Conservation (phyloP, 148 eudicot species). For the Selenicereus undatus region DNA sequence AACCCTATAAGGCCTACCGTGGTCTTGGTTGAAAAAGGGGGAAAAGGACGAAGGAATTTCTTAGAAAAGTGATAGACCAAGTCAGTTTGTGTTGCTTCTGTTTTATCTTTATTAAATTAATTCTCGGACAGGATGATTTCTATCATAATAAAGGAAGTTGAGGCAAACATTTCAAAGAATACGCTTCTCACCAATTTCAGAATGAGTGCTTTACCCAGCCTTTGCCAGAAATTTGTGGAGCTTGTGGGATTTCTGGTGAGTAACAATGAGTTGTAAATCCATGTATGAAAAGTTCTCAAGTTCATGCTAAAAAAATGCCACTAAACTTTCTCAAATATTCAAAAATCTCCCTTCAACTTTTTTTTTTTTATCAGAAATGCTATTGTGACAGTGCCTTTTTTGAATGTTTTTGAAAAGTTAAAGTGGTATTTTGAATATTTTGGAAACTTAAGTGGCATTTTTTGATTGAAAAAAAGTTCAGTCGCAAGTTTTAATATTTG, state of each 20-base stretch:
- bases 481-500: too few species aligned
- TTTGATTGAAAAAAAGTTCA: too few species aligned
- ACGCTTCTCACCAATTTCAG: slow-evolving; percentile 74
- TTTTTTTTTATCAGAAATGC: too few species aligned
- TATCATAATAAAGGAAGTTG: slow-evolving; percentile 70
- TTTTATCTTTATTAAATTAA: slow-evolving; percentile 10
- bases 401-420: too few species aligned
- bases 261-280: slow-evolving; percentile 7
- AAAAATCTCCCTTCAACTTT: too few species aligned
- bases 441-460: too few species aligned
- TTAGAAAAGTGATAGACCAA: background rate
- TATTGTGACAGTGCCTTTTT: too few species aligned
- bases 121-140: slow-evolving; percentile 64
- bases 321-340: too few species aligned
- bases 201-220: slow-evolving; percentile 72
- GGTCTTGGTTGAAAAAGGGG: background rate
- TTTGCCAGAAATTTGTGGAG: slow-evolving; percentile 66
- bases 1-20: background rate
- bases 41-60: background rate
- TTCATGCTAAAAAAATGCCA: too few species aligned
- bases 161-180: slow-evolving; percentile 58
- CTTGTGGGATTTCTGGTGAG: slow-evolving; percentile 82
- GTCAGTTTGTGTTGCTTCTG: background rate
- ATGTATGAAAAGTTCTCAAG: too few species aligned
- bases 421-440: too few species aligned